Conservation (phyloP, 768 basidiomycete genomes). For the Russula virescens region DNA sequence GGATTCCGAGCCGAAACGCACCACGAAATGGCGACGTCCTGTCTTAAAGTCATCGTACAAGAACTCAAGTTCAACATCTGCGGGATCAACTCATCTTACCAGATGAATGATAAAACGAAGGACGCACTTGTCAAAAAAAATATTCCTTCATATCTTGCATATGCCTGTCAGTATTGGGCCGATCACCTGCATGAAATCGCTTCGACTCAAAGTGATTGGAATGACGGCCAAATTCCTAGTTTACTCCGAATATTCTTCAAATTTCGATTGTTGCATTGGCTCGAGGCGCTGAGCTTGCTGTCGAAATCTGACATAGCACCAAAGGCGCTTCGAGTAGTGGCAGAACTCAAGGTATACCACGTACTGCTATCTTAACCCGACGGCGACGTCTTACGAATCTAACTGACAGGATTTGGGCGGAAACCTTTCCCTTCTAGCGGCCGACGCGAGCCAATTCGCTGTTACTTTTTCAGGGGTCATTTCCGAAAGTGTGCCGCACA, state of each 20-base stretch:
- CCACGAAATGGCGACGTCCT: slow-evolving; percentile 27
- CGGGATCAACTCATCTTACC: slow-evolving; percentile 32
- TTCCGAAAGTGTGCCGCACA: slow-evolving; percentile 13
- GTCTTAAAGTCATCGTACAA: slow-evolving; percentile 31
- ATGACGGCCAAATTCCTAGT: slow-evolving; percentile 20
- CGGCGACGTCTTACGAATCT: no score
- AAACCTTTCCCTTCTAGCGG: slow-evolving; percentile 7
- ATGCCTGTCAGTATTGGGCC: slow-evolving; percentile 37
- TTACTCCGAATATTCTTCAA: slow-evolving; percentile 27
- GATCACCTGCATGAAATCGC: slow-evolving; percentile 27
- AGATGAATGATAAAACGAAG: slow-evolving; percentile 28
- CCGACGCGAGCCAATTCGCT: slow-evolving; percentile 19
- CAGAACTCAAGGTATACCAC: no score
- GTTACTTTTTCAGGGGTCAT: slow-evolving; percentile 15
- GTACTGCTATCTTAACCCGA: no score
- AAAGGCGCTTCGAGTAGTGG: slow-evolving; percentile 20
- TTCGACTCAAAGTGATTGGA: not conserved
- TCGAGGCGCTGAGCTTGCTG: slow-evolving; percentile 34
- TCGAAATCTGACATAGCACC: slow-evolving; percentile 19
- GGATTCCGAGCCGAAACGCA: not conserved
- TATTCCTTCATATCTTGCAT: slow-evolving; percentile 32
- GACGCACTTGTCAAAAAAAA: slow-evolving; percentile 19
- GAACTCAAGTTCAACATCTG: slow-evolving; percentile 39
- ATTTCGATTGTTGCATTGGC: slow-evolving; percentile 33
- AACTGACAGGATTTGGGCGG: no score